These are phyloP conservation scores for Thielaviopsis ethacetica DNA, from an alignment of 2,329 filamentous ascomycete genomes.

Conservation along the genomic window DNA sequence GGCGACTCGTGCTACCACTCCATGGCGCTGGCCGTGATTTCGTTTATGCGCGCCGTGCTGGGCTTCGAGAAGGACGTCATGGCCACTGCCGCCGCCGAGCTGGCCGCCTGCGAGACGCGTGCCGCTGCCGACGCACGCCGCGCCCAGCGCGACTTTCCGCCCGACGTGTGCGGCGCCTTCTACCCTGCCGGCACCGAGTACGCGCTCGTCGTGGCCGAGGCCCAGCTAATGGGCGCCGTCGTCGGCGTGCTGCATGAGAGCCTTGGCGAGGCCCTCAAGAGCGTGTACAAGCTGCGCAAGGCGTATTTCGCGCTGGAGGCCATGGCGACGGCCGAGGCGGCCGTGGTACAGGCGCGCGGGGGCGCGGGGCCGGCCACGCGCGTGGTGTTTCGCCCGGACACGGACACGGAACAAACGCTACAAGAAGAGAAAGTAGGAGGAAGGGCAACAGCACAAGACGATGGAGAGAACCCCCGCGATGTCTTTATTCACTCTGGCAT, in stretches of 20 bases:
- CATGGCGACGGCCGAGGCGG: constrained; percentile 60
- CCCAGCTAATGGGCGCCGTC: constrained; percentile 78
- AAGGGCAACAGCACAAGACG: no score
- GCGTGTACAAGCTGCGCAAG: constrained; percentile 84
- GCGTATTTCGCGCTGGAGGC: constrained; percentile 69
- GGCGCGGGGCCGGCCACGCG: no score
- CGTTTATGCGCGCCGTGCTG: constrained; percentile 71
- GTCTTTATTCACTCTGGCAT: constrained; percentile 77
- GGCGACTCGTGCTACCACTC: constrained; percentile 68
- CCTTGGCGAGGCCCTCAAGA: constrained; percentile 75
- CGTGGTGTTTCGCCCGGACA: no score
- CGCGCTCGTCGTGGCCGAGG: constrained; percentile 65
- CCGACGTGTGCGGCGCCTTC: constrained; percentile 27
- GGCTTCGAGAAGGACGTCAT: constrained; percentile 89
- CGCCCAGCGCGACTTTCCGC: constrained; percentile 45
- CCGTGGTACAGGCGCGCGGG: constrained; percentile 18
- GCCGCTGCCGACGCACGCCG: constrained; percentile 63
- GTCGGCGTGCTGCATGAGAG: constrained; percentile 85
- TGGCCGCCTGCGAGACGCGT: constrained; percentile 59
- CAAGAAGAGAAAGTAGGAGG: no score
- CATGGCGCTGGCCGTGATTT: constrained; percentile 64
- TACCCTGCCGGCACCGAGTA: constrained; percentile 81
- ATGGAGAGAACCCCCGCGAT: constrained; percentile 48
- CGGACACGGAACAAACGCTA: no score
- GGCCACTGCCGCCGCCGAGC: constrained; percentile 57